Percentiles rank a stretch among this genome's conserved stretches.
Evolutionary conservation across 306 rosid species (phyloP).

Genomic region (Fragaria vesca): DNA sequence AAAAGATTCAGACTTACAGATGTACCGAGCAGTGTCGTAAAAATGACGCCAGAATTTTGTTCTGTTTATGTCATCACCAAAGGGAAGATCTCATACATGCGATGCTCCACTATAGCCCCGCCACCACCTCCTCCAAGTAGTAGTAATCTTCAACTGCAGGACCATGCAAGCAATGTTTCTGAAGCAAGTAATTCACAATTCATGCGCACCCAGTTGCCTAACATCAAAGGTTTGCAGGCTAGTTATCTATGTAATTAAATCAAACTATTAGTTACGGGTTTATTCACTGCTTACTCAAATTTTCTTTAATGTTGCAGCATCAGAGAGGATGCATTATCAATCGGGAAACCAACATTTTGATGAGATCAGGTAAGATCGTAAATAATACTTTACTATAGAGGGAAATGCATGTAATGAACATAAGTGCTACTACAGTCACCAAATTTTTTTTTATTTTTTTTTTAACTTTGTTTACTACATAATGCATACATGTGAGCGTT

Average conservation of each 20-base stretch:
- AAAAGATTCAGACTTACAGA: conserved; percentile 67
- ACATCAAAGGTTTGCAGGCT: background rate
- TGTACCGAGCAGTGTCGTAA: conserved; percentile 59
- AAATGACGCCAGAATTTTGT: conserved; percentile 74
- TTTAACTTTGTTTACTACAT: background rate
- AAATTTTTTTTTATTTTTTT: no score
- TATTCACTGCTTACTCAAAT: background rate
- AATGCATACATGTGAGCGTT: no score
- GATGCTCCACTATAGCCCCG: conserved; percentile 21
- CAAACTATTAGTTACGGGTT: background rate
- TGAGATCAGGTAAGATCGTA: conserved; percentile 42
- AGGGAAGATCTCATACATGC: conserved; percentile 58
- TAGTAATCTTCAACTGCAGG: conserved; percentile 18
- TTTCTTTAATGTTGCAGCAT: conserved; percentile 24
- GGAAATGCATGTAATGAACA: no score
- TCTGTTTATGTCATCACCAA: conserved; percentile 69
- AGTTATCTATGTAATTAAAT: background rate
- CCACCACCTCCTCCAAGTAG: conserved; percentile 7
- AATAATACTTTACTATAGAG: no score
- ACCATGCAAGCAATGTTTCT: conserved; percentile 4
- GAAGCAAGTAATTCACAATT: background rate
- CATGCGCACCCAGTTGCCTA: background rate
- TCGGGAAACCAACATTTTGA: background rate
- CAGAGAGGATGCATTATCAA: conserved; percentile 24
- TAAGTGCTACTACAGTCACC: background rate